Base-by-base conservation (phyloP, 768 basidiomycete genomes). In the Fibroporia radiculosa region DNA sequence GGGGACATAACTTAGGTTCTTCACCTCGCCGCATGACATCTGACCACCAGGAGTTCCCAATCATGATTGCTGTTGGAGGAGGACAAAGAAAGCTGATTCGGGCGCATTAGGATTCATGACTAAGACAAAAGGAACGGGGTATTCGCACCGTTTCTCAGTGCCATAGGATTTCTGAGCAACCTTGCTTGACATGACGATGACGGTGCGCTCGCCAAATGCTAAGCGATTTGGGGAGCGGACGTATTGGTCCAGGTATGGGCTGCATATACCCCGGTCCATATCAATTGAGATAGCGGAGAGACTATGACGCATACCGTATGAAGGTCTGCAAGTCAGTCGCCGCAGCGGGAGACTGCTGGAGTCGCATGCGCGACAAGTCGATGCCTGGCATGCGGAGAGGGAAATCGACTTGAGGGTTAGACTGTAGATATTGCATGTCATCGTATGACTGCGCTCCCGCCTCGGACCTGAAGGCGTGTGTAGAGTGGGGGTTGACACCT, bases 141-240 rank as follows among this genome's bases (percentile, higher is more conserved):
- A 42, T n/a, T 53, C 72, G 36, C 49, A 86, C 85, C 93, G 77
- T 64, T 96, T 96, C 64, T 97, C 93, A 14, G 85, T 92, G 28
- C 93, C 93, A 60, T 97, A 98, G 7, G 89, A 92, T 61, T 97
- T 95, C 71, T 98, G 95, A 3, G 91, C 95, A 24, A 97, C 93
- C 59, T 87, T 92, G 61, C 87, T 91, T n/a, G 91, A 93, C 88
- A 96, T 93, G 56, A 98, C 86, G 49, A 97, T 86, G 48, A 98
- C 79, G 3, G 92, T 91, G 38, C 92, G 80, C 62, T 97, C 95
- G 40, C 95, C 95, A 55, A 85, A 85, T 1, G 85, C 86, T 36
- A 96, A 75, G 24, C 93, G 77, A 61, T 95, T 95, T 29, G 79
- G 72, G 18, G 92, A 78, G 26, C 82, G 76, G 40, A 93, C 77